These are phyloP conservation scores for Narthecium ossifragum DNA, from an alignment of 106 monocot genomes.

Conservation along the genomic window DNA sequence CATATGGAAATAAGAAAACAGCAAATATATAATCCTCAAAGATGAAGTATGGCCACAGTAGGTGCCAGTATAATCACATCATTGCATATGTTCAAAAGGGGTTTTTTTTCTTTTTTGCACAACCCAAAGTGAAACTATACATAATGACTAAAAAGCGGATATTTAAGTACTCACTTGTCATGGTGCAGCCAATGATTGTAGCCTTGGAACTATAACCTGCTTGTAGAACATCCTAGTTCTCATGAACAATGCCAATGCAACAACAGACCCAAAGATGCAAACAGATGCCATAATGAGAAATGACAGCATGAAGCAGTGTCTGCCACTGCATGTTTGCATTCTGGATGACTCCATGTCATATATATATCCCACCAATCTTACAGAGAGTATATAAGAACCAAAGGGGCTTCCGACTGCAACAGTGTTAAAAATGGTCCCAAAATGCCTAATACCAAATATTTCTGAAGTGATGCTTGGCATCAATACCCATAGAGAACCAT, in stretches of 20 bases:
- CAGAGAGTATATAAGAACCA: slow-evolving; percentile 85
- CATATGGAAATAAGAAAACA: no score
- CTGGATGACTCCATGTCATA: slow-evolving; percentile 60
- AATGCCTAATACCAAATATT: slow-evolving; percentile 77
- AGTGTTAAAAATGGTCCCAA: slow-evolving; percentile 88
- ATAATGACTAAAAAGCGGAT: no score
- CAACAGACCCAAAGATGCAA: slow-evolving; percentile 30
- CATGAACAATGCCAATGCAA: slow-evolving; percentile 34
- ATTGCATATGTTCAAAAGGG: no score
- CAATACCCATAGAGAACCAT: slow-evolving; percentile 82
- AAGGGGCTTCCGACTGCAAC: slow-evolving; percentile 74
- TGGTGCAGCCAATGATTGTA: not conserved
- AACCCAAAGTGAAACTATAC: no score
- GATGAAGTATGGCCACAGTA: no score
- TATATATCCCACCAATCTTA: slow-evolving; percentile 73
- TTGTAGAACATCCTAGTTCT: slow-evolving; percentile 63
- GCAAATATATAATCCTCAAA: no score
- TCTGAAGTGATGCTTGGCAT: slow-evolving; percentile 94
- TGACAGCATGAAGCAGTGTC: slow-evolving; percentile 66
- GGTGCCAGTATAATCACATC: no score
- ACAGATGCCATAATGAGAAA: slow-evolving; percentile 70
- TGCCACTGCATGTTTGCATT: slow-evolving; percentile 29
- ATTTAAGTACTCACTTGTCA: not conserved
- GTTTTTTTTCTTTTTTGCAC: no score
- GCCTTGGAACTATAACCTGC: slow-evolving; percentile 30